phyloP scores from a whole-genome alignment of 148 eudicot species.

The Fagopyrum esculentum region DNA sequence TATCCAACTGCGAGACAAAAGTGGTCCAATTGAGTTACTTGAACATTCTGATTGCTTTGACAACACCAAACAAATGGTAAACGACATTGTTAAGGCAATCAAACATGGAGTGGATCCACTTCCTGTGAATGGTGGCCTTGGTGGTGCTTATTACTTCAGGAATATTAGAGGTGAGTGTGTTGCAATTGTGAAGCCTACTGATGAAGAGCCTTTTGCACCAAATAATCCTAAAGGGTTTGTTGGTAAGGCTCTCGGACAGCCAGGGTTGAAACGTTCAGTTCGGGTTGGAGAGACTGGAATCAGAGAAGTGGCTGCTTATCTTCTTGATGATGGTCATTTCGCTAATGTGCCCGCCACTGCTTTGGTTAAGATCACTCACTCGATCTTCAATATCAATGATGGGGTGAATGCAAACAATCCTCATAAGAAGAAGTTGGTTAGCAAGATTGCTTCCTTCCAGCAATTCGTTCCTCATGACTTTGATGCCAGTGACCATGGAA shows the following conservation, averaged over 20 bases:
- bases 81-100: slow-evolving; percentile 63
- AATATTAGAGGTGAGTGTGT: slow-evolving; percentile 71
- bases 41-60: slow-evolving; percentile 41
- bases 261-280: slow-evolving; percentile 83
- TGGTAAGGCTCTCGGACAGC: slow-evolving; percentile 91
- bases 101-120: slow-evolving; percentile 78
- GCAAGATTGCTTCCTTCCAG: slow-evolving; percentile 93
- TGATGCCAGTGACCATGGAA: slow-evolving; percentile 97
- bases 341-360: slow-evolving; percentile 91
- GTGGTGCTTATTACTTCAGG: slow-evolving; percentile 92
- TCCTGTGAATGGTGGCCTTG: slow-evolving; percentile 78
- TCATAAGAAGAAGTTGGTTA: slow-evolving; percentile 40
- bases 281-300: slow-evolving; percentile 94
- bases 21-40: slow-evolving; percentile 70
- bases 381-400: slow-evolving; percentile 74
- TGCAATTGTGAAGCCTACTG: slow-evolving; percentile 96
- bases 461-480: slow-evolving; percentile 84
- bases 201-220: slow-evolving; percentile 99
- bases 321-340: slow-evolving; percentile 67
- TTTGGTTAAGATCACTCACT: slow-evolving; percentile 86
- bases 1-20: slow-evolving; percentile 53
- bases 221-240: slow-evolving; percentile 97
- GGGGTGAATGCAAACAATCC: slow-evolving; percentile 60
- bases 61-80: slow-evolving; percentile 47
- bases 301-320: slow-evolving; percentile 93